Percentiles rank a stretch among this genome's conserved stretches.
phyloP scores from a whole-genome alignment of 148 eudicot genomes.

The Persicaria tinctoria region DNA sequence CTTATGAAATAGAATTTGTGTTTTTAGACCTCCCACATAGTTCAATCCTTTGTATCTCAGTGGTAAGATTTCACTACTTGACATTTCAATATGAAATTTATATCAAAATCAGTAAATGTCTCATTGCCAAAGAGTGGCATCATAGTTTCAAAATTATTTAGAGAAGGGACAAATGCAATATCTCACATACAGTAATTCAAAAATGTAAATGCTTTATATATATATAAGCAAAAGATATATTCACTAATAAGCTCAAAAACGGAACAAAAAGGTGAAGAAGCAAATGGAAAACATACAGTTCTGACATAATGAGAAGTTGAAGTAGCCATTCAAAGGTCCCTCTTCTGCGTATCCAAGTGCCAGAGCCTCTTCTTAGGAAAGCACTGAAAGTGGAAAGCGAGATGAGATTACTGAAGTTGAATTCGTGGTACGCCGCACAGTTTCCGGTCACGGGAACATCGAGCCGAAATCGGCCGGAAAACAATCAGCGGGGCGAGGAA shows the following conservation, averaged over 20 bases:
- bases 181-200: background rate
- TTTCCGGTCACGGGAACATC: too few relatives aligned
- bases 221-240: background rate
- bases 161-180: background rate
- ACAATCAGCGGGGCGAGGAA: too few relatives aligned
- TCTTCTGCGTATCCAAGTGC: background rate
- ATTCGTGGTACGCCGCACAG: too few relatives aligned
- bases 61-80: background rate
- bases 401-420: background rate
- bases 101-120: too few relatives aligned
- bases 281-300: background rate
- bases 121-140: background rate
- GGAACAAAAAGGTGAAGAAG: background rate
- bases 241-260: background rate
- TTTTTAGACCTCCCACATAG: background rate
- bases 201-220: background rate
- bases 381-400: background rate
- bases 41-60: slow-evolving; percentile 2
- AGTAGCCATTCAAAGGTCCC: background rate
- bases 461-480: too few relatives aligned
- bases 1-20: background rate
- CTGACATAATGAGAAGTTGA: background rate
- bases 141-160: background rate
- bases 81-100: background rate
- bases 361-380: background rate